phyloP scores from a whole-genome alignment of 352 stramenopile species.

The Phytophthora nicotianae region DNA sequence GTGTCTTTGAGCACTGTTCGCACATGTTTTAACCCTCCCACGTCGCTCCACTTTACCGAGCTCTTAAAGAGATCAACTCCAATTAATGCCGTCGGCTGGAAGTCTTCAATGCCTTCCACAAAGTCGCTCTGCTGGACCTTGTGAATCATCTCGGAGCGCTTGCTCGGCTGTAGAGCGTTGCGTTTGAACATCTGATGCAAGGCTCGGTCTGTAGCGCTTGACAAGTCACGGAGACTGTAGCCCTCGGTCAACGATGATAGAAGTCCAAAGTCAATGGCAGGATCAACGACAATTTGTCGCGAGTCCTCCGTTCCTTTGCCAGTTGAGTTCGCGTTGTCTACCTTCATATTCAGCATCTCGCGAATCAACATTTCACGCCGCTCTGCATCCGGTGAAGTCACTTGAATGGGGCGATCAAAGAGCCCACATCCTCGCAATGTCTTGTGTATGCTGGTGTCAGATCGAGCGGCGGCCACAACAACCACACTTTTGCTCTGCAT shows the following conservation, averaged over 20 bases:
- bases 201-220: constrained; percentile 64
- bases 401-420: constrained; percentile 71
- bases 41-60: constrained; percentile 86
- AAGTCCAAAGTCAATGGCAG: constrained; percentile 65
- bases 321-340: constrained; percentile 28
- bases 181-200: constrained; percentile 73
- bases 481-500: constrained; percentile 75
- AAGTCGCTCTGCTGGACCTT: constrained; percentile 72
- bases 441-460: constrained; percentile 73
- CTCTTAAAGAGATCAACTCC: constrained; percentile 88
- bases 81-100: constrained; percentile 81
- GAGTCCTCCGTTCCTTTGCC: constrained; percentile 13
- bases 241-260: constrained; percentile 75
- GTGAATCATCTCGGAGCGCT: constrained; percentile 6
- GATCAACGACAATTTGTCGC: constrained; percentile 41
- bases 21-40: constrained; percentile 81
- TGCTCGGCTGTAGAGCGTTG: constrained; percentile 25
- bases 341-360: constrained; percentile 66
- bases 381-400: constrained; percentile 65
- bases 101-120: constrained; percentile 72
- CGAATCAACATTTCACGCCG: constrained; percentile 65
- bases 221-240: constrained; percentile 83
- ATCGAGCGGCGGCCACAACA: constrained; percentile 61
- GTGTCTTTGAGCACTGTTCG: constrained; percentile 90
- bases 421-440: constrained; percentile 62